Percentiles rank a stretch among this genome's conserved stretches.
Conservation (phyloP, 805 yeast genomes). For the Candida sanyiensis region DNA sequence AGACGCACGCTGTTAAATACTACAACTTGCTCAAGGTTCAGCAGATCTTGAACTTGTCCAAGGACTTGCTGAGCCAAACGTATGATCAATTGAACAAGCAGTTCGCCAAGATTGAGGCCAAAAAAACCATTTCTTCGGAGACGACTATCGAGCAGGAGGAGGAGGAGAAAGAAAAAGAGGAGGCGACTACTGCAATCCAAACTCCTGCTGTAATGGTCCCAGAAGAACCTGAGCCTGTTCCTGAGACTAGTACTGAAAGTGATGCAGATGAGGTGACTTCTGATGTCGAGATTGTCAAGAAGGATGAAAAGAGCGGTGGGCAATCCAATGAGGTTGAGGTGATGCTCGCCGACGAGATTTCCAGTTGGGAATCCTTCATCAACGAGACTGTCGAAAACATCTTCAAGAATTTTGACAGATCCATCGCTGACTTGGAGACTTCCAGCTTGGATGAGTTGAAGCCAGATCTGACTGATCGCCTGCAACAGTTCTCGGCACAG, state of each 20-base stretch:
- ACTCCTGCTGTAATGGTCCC: no score
- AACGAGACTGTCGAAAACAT: slow-evolving; percentile 35
- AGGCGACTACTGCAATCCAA: no score
- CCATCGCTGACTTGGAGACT: slow-evolving; percentile 29
- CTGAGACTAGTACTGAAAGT: slow-evolving; percentile 4
- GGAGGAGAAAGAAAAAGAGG: no score
- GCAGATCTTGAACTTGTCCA: slow-evolving; percentile 17
- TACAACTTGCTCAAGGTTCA: slow-evolving; percentile 17
- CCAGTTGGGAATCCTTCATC: slow-evolving; percentile 32
- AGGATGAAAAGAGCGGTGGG: slow-evolving; percentile 10
- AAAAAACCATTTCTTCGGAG: slow-evolving; percentile 6
- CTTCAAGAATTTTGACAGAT: slow-evolving; percentile 32
- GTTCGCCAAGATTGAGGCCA: slow-evolving; percentile 8
- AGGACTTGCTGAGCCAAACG: slow-evolving; percentile 13
- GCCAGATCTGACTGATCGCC: slow-evolving; percentile 29
- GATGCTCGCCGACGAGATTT: slow-evolving; percentile 31
- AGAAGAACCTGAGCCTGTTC: background rate
- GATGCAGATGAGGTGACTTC: slow-evolving; percentile 5
- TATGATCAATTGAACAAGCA: slow-evolving; percentile 16
- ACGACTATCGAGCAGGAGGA: slow-evolving; percentile 9
- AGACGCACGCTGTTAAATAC: slow-evolving; percentile 9
- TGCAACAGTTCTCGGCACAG: slow-evolving; percentile 29
- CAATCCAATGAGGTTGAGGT: slow-evolving; percentile 6
- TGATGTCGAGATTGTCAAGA: slow-evolving; percentile 5
- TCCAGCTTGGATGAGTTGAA: slow-evolving; percentile 25